phyloP scores from a whole-genome alignment of 2,329 filamentous ascomycete genomes.

The Monilinia laxa region DNA sequence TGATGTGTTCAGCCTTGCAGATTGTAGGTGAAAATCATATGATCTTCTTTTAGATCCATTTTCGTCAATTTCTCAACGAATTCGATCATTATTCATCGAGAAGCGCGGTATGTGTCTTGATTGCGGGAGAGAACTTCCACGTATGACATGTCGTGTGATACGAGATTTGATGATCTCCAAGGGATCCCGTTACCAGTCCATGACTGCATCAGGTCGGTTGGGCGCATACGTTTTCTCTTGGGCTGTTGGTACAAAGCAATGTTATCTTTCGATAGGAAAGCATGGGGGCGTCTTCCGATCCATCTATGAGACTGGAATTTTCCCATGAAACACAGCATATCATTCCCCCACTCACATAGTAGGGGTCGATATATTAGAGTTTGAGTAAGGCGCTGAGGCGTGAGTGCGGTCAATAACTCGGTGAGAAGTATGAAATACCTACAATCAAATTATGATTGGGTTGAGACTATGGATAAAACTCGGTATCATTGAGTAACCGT shows the following conservation, averaged over 20 bases:
- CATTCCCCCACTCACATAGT: constrained; percentile 9
- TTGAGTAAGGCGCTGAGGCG: constrained; percentile 8
- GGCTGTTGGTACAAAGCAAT: constrained; percentile 1
- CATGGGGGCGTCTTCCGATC: background rate
- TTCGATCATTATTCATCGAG: background rate
- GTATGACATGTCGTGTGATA: constrained; percentile 30
- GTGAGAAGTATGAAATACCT: constrained; percentile 15
- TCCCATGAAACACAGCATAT: constrained; percentile 22
- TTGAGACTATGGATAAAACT: constrained; percentile 2
- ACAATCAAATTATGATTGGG: constrained; percentile 6
- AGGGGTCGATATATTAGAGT: constrained; percentile 7
- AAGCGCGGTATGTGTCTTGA: constrained; percentile 1
- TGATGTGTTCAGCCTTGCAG: constrained; percentile 23
- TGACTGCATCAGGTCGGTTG: constrained; percentile 9
- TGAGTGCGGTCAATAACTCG: constrained; percentile 22
- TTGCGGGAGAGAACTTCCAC: constrained; percentile 2
- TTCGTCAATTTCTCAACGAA: background rate
- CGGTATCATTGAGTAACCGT: background rate
- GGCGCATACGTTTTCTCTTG: constrained; percentile 3
- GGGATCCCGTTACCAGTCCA: constrained; percentile 6
- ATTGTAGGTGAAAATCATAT: constrained; percentile 20
- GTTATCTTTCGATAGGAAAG: constrained; percentile 7
- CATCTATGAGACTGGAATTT: constrained; percentile 6
- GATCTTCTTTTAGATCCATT: constrained; percentile 9
- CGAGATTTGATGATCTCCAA: constrained; percentile 27